Conservation (phyloP, 208 protist genomes). For the Angomonas ambiguus region DNA sequence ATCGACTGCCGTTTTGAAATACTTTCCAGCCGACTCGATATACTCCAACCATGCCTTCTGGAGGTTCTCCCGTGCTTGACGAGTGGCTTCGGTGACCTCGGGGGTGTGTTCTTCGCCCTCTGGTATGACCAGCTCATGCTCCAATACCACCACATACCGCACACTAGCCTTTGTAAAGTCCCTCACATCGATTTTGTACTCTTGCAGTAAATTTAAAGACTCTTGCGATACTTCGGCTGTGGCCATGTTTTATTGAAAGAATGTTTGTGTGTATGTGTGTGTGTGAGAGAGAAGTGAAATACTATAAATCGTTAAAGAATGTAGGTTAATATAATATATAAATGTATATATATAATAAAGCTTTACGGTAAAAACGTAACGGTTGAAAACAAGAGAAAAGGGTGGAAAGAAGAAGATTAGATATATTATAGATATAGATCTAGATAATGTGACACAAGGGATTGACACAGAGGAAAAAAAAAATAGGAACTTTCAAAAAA, state of each 20-base stretch:
- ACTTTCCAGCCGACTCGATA: conserved; percentile 35
- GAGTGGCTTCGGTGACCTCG: conserved; percentile 28
- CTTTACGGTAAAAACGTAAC: neutral
- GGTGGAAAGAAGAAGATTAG: neutral
- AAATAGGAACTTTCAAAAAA: conserved; percentile 15
- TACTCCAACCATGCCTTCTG: conserved; percentile 52
- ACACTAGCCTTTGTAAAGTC: conserved; percentile 62
- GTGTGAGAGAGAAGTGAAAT: conserved; percentile 3
- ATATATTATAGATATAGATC: neutral
- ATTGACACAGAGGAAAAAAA: neutral
- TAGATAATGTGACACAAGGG: neutral
- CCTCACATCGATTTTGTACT: conserved; percentile 65
- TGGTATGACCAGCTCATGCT: conserved; percentile 26
- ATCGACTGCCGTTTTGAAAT: conserved; percentile 28
- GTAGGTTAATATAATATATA: conserved; percentile 1
- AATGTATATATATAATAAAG: neutral
- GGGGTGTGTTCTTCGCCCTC: conserved; percentile 26
- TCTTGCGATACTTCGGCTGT: conserved; percentile 37
- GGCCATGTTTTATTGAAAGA: conserved; percentile 28
- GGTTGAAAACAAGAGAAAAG: neutral
- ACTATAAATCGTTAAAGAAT: neutral
- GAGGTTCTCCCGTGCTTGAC: conserved; percentile 26
- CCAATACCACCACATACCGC: conserved; percentile 48
- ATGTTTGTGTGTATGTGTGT: conserved; percentile 3
- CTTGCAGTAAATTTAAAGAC: conserved; percentile 57